Conservation (phyloP, 2,329 filamentous ascomycete species). For the Botrytis pseudocinerea region DNA sequence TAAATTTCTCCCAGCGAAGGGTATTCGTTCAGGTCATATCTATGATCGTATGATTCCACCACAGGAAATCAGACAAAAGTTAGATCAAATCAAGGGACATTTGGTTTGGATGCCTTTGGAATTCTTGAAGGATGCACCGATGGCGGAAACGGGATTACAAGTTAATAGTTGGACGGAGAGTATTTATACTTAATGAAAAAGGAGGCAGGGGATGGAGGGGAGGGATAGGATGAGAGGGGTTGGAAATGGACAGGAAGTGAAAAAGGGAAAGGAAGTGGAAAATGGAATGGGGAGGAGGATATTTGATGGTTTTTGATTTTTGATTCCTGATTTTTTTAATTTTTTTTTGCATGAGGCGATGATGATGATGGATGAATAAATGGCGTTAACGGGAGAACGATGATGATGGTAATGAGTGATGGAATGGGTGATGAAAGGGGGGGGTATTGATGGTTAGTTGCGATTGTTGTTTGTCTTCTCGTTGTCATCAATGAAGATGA, state of each 20-base stretch:
- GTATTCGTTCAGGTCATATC: conserved; percentile 80
- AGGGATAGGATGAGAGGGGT: neutral
- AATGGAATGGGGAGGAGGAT: neutral
- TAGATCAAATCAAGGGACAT: conserved; percentile 82
- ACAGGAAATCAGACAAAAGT: conserved; percentile 69
- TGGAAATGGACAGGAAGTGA: too few relatives aligned
- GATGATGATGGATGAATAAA: neutral
- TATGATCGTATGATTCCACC: conserved; percentile 77
- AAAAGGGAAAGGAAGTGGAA: too few relatives aligned
- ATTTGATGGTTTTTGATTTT: neutral
- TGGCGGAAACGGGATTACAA: conserved; percentile 77
- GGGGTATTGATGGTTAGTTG: neutral
- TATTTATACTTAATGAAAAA: conserved; percentile 64
- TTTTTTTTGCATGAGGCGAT: neutral
- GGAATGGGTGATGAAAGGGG: neutral
- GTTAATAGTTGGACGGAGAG: conserved; percentile 87
- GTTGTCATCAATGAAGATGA: neutral
- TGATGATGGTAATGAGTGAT: neutral
- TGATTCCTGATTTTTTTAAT: neutral
- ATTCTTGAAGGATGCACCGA: conserved; percentile 78
- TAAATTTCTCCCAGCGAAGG: conserved; percentile 67
- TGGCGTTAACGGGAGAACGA: neutral
- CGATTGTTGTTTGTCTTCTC: neutral
- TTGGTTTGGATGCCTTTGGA: conserved; percentile 94
- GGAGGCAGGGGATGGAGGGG: too few relatives aligned